Base-by-base conservation (phyloP, 2,329 filamentous ascomycete species). In the Meredithiella fracta region DNA sequence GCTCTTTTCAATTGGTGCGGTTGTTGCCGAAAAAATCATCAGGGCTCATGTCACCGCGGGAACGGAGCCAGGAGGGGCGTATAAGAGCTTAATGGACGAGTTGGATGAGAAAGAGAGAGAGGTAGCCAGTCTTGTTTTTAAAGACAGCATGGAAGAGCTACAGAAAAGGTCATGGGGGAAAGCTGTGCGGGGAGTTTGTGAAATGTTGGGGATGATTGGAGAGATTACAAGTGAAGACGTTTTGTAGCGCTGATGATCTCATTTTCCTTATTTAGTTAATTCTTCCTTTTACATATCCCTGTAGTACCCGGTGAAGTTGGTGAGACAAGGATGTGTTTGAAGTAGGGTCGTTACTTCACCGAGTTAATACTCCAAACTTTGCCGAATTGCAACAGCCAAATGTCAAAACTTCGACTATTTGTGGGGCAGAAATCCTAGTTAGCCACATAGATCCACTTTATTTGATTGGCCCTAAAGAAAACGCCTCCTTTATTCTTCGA, bases 151-250 rank as follows among this genome's bases (percentile, higher is more conserved):
- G 42, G 38, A 51, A 14, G 38, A 53, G 40, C 23, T 59, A 40
- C 47, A 47, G 26, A 31, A 54, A 14, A 56, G 56, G 42, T 44
- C 58, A 25, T 61, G 58, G 60, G 60, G 60, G 6, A 51, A 60
- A 53, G 57, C 44, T 1, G 50, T 56, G 15, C 60, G 60, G 59
- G 54, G 55, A 7, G 9, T 60, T 5, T 61, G 56, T 49, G 54
- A 59, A 22, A 54, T 53, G 37, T 50, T 58, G 54, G 47, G 59
- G 20, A 40, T 29, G 3, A 38, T 60, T 14, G 37, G 51, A 20
- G 51, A 54, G 15, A 57, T 59, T 25, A 59, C 51, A 5, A 34
- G 29, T 34, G 17, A 23, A 37, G 17, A 49, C 14, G 26, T 8
- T 25, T 56, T 14, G 34, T 25, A 31, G 20, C 44, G 25, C 14